Conservation (phyloP, 2,329 filamentous ascomycete species). For the Alternaria ethzedia region DNA sequence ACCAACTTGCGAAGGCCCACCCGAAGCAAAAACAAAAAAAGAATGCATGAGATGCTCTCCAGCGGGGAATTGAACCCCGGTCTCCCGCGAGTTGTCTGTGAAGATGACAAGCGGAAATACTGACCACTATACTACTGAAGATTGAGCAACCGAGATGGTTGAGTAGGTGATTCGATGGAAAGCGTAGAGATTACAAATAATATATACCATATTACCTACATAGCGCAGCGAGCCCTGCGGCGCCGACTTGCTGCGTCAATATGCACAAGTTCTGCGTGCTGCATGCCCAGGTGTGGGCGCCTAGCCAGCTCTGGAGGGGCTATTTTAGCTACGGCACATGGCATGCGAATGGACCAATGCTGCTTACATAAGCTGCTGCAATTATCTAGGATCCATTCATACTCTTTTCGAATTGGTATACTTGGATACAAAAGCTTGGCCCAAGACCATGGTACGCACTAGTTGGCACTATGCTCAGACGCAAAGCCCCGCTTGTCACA, state of each 20-base stretch:
- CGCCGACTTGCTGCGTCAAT: background rate
- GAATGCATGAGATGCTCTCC: background rate
- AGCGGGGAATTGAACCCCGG: background rate
- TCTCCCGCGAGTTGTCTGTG: background rate
- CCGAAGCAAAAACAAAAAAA: background rate
- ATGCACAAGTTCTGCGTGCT: background rate
- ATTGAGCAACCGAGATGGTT: background rate
- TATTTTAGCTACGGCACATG: background rate
- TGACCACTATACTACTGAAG: constrained; percentile 4
- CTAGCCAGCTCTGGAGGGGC: background rate
- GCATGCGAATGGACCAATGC: background rate
- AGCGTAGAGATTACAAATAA: fast-evolving
- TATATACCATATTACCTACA: background rate
- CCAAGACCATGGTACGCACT: background rate
- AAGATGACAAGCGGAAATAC: constrained; percentile 1
- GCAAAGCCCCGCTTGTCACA: background rate
- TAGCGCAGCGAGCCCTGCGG: background rate
- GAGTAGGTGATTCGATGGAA: background rate
- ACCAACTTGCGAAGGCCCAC: background rate
- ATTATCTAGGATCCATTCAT: background rate
- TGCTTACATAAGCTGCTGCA: background rate
- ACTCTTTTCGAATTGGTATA: background rate
- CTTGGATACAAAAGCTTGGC: background rate
- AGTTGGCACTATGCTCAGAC: background rate
- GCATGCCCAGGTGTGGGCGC: background rate